phyloP scores from a whole-genome alignment of 2,329 filamentous ascomycete species.

The Cordyceps fumosorosea region DNA sequence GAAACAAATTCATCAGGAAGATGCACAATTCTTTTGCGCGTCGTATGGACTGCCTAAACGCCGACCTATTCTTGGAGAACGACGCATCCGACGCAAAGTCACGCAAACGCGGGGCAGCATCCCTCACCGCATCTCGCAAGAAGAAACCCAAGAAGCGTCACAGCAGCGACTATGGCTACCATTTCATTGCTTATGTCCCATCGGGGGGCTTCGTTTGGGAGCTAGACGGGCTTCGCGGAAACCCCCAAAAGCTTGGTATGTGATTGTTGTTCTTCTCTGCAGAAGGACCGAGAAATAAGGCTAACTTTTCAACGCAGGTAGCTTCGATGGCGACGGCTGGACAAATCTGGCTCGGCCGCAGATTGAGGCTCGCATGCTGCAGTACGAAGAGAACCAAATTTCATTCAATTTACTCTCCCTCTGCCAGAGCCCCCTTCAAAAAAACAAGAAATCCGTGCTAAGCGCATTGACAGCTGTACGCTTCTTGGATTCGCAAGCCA shows the following conservation, averaged over 20 bases:
- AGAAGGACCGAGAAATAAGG: not conserved
- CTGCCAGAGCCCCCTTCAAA: constrained; percentile 56
- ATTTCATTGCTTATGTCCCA: constrained; percentile 87
- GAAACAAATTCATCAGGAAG: constrained; percentile 68
- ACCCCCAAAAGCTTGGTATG: constrained; percentile 45
- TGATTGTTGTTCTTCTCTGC: not conserved
- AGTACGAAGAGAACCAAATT: constrained; percentile 57
- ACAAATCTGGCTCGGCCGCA: constrained; percentile 55
- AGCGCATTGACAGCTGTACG: constrained; percentile 33
- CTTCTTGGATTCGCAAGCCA: constrained; percentile 29
- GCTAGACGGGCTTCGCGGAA: constrained; percentile 73
- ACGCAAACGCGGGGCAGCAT: constrained; percentile 22
- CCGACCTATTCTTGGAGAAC: constrained; percentile 59
- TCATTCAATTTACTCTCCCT: constrained; percentile 76
- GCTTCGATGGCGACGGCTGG: constrained; percentile 47
- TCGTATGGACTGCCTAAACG: constrained; percentile 68
- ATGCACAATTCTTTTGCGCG: constrained; percentile 85
- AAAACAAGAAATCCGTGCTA: constrained; percentile 41
- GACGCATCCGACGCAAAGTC: constrained; percentile 37
- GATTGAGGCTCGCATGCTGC: constrained; percentile 61
- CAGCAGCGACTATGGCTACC: constrained; percentile 60
- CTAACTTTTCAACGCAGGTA: constrained; percentile 17
- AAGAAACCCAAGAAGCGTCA: constrained; percentile 33
- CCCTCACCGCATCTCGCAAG: constrained; percentile 25
- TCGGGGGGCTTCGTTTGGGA: constrained; percentile 73